phyloP scores from a whole-genome alignment of 192 early-diverging fungal genomes.

The Backusella macrospora region DNA sequence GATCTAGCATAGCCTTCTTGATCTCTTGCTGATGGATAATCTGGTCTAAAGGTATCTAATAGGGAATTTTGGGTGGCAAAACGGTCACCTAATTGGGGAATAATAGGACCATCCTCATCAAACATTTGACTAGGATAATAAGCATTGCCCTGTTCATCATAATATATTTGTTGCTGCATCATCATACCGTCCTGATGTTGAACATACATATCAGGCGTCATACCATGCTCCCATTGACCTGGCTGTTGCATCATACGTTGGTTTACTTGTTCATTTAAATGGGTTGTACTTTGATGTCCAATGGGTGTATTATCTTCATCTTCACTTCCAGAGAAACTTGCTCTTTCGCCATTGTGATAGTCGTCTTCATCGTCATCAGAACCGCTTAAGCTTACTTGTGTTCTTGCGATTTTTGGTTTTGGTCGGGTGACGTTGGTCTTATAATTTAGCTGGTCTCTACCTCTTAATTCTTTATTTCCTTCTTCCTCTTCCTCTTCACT shows the following conservation, averaged over 20 bases:
- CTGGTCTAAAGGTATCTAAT: constrained; percentile 36
- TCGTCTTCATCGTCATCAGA: constrained; percentile 17
- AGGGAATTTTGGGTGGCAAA: constrained; percentile 44
- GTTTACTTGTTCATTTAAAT: neutral
- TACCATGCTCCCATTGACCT: constrained; percentile 15
- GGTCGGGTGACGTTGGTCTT: neutral
- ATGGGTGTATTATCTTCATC: constrained; percentile 13
- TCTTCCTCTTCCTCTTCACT: constrained; percentile 23
- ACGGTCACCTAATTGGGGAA: constrained; percentile 36
- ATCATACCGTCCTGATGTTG: neutral
- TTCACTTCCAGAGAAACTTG: neutral
- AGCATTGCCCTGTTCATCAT: constrained; percentile 5
- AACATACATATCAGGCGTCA: neutral
- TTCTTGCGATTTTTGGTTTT: constrained; percentile 17
- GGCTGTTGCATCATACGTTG: neutral
- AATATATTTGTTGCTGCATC: neutral
- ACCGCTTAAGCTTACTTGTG: constrained; percentile 26
- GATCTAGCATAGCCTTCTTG: constrained; percentile 41
- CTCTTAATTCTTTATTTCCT: neutral
- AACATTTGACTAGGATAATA: neutral
- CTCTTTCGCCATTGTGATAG: neutral
- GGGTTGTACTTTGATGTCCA: neutral
- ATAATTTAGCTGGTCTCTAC: neutral
- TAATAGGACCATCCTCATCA: constrained; percentile 36
- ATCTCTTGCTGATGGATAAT: constrained; percentile 37